Evolutionary conservation across 1,284 basidiomycete genomes (phyloP).

Genomic region (Apiotrichum sp.): DNA sequence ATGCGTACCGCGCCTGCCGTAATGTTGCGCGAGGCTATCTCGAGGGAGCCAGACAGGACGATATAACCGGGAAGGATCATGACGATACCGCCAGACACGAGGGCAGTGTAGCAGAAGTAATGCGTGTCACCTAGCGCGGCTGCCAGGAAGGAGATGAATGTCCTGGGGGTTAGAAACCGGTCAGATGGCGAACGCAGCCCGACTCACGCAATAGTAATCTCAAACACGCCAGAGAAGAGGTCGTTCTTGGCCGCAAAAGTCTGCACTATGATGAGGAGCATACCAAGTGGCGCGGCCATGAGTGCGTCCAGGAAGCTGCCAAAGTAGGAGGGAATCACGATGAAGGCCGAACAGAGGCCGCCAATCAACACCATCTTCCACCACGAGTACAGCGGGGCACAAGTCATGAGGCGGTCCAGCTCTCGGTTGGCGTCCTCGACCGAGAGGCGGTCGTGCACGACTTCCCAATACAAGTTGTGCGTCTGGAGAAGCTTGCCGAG

Average conservation of each 20-base stretch:
- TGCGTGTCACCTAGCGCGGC: slow-evolving; percentile 66
- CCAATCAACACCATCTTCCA: slow-evolving; percentile 69
- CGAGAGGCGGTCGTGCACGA: slow-evolving; percentile 78
- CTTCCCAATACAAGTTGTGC: slow-evolving; percentile 75
- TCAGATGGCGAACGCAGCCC: not conserved
- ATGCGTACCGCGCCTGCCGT: slow-evolving; percentile 78
- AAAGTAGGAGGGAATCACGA: slow-evolving; percentile 52
- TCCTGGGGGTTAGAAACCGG: not conserved
- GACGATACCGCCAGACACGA: slow-evolving; percentile 79
- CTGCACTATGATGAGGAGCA: slow-evolving; percentile 71
- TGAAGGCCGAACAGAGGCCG: slow-evolving; percentile 72
- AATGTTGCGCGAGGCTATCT: slow-evolving; percentile 65
- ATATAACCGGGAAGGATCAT: slow-evolving; percentile 80
- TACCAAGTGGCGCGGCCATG: slow-evolving; percentile 69
- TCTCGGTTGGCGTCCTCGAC: slow-evolving; percentile 70
- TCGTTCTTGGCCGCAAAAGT: slow-evolving; percentile 68
- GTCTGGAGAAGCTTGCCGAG: slow-evolving; percentile 70
- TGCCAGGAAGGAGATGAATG: slow-evolving; percentile 67
- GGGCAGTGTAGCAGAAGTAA: slow-evolving; percentile 76
- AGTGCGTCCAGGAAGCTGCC: slow-evolving; percentile 67
- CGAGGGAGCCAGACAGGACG: slow-evolving; percentile 71
- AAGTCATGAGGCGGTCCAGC: slow-evolving; percentile 69
- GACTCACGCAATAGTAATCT: slow-evolving; percentile 4
- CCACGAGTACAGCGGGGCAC: slow-evolving; percentile 57
- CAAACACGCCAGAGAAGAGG: slow-evolving; percentile 75